Conservation (phyloP, 805 yeast genomes). For the Brettanomyces custersianus region DNA sequence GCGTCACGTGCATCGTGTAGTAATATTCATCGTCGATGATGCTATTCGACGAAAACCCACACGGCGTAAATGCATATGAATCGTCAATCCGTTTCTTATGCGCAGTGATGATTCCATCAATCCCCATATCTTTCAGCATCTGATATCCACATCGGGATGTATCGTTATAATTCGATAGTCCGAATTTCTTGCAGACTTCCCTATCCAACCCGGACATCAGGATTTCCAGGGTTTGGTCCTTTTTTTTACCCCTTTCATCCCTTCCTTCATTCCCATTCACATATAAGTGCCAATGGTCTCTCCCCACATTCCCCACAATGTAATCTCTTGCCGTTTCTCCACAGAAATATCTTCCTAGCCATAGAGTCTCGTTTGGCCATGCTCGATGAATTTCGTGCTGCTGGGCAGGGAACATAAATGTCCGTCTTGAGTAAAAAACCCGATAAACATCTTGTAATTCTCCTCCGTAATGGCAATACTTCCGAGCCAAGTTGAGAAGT, state of each 20-base stretch:
- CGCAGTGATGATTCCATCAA: constrained; percentile 40
- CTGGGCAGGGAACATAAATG: constrained; percentile 85
- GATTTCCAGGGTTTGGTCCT: constrained; percentile 69
- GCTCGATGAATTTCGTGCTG: constrained; percentile 74
- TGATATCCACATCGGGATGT: constrained; percentile 40
- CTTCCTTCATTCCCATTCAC: constrained; percentile 37
- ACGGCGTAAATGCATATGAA: constrained; percentile 86
- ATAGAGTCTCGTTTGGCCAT: constrained; percentile 75
- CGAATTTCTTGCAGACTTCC: constrained; percentile 46
- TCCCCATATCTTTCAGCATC: constrained; percentile 53
- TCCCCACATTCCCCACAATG: constrained; percentile 70
- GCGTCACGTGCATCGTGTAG: constrained; percentile 88
- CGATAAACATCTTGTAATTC: constrained; percentile 36
- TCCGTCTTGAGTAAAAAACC: constrained; percentile 83
- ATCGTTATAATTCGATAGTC: constrained; percentile 18
- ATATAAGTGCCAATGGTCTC: constrained; percentile 88
- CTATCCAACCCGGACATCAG: constrained; percentile 80
- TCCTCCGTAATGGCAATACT: constrained; percentile 32
- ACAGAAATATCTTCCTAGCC: constrained; percentile 56
- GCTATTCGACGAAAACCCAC: constrained; percentile 91
- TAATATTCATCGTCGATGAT: constrained; percentile 44
- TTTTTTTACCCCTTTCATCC: not conserved
- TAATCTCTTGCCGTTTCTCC: constrained; percentile 54
- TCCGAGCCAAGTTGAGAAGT: constrained; percentile 43
- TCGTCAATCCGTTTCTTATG: constrained; percentile 28